These are phyloP conservation scores for Sphaerulina populicola DNA, from an alignment of 2,329 filamentous ascomycete species.

Conservation along the genomic window DNA sequence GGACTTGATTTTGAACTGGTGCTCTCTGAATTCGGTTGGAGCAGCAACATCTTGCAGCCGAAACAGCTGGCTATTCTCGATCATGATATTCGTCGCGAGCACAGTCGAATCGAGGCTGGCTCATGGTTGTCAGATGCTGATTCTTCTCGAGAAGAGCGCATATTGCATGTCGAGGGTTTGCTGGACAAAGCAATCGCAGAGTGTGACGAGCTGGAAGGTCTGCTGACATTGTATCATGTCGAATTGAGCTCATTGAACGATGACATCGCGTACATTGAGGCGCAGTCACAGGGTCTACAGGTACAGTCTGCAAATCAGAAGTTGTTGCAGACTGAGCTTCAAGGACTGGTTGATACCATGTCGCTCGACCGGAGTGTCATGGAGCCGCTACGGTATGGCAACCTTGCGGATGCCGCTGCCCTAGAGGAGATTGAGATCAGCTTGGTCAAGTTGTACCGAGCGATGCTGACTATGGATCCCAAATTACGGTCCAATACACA, in stretches of 20 bases:
- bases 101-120: conserved; percentile 83
- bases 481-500: conserved; percentile 52
- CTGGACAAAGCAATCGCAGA: conserved; percentile 87
- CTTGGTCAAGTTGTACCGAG: conserved; percentile 76
- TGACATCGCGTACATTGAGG: conserved; percentile 94
- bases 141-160: conserved; percentile 73
- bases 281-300: conserved; percentile 91
- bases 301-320: conserved; percentile 97
- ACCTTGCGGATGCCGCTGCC: conserved; percentile 61
- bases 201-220: conserved; percentile 90
- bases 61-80: conserved; percentile 74
- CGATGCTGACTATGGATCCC: conserved; percentile 88
- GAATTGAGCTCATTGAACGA: conserved; percentile 90
- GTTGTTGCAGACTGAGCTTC: conserved; percentile 78
- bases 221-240: conserved; percentile 88
- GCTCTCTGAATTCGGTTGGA: conserved; percentile 83
- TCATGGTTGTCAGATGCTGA: conserved; percentile 78
- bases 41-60: conserved; percentile 64
- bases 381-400: conserved; percentile 61
- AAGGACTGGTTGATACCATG: conserved; percentile 81
- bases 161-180: conserved; percentile 74
- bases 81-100: conserved; percentile 73
- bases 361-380: conserved; percentile 74
- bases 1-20: conserved; percentile 74
- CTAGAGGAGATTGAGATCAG: conserved; percentile 70